Conservation (phyloP, 352 stramenopile species). For the Globisporangium cederbergense region DNA sequence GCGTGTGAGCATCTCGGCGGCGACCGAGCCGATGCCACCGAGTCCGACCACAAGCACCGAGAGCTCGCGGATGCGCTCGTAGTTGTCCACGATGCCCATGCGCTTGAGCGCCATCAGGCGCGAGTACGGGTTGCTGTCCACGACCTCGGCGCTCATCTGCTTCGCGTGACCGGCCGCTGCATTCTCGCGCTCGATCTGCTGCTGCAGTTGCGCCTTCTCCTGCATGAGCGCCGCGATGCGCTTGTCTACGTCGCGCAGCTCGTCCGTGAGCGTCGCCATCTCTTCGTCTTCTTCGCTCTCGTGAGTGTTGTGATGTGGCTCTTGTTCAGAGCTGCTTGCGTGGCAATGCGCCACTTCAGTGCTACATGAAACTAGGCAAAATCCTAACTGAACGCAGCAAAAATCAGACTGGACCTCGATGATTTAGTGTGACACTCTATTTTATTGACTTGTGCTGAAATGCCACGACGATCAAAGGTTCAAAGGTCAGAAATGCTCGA, state of each 20-base stretch:
- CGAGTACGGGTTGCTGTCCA: conserved; percentile 88
- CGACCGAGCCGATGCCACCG: conserved; percentile 83
- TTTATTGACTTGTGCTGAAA: no score
- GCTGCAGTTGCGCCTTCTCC: conserved; percentile 58
- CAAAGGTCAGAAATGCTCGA: no score
- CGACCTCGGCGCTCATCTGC: conserved; percentile 76
- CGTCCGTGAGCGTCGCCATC: conserved; percentile 26
- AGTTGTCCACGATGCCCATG: conserved; percentile 90
- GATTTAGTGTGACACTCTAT: no score
- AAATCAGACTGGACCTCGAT: no score
- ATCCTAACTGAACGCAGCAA: background rate
- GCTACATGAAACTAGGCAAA: background rate
- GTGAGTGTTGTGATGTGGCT: background rate
- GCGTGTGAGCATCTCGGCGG: conserved; percentile 88
- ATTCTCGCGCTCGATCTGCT: conserved; percentile 43
- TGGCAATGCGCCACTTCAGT: background rate
- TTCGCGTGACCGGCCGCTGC: conserved; percentile 26
- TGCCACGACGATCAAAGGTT: no score
- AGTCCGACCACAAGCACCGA: conserved; percentile 83
- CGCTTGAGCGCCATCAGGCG: conserved; percentile 88
- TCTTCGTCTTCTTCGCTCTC: conserved; percentile 13
- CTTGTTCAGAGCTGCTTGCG: background rate
- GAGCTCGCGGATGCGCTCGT: conserved; percentile 80
- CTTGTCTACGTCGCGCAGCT: conserved; percentile 62
- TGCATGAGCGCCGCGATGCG: conserved; percentile 76